phyloP scores from a whole-genome alignment of 768 basidiomycete genomes.

The Phanerochaete carnosa region DNA sequence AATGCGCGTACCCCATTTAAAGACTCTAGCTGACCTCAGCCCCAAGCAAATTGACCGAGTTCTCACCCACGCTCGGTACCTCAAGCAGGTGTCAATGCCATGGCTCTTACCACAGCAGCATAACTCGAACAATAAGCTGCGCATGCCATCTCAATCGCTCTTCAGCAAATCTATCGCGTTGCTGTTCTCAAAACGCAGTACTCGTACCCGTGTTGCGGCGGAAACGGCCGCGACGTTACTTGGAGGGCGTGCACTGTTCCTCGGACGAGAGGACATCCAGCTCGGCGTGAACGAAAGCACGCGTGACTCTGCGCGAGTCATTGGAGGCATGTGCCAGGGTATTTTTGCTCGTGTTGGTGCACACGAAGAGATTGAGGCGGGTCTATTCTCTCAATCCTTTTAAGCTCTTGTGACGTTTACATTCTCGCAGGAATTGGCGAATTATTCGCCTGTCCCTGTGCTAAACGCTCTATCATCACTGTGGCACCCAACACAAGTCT shows the following conservation, averaged over 20 bases:
- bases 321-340: slow-evolving; percentile 94
- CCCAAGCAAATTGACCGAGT: slow-evolving; percentile 69
- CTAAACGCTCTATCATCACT: slow-evolving; percentile 93
- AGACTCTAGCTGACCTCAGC: slow-evolving; percentile 87
- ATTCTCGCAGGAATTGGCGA: slow-evolving; percentile 73
- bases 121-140: slow-evolving; percentile 26
- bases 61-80: slow-evolving; percentile 57
- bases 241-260: slow-evolving; percentile 87
- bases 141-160: slow-evolving; percentile 70
- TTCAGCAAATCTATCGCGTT: slow-evolving; percentile 85
- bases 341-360: slow-evolving; percentile 95
- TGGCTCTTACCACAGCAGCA: slow-evolving; percentile 57
- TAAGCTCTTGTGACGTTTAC: not conserved
- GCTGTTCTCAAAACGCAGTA: slow-evolving; percentile 91
- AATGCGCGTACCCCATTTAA: slow-evolving; percentile 51
- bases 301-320: slow-evolving; percentile 81
- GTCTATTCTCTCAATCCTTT: slow-evolving; percentile 18
- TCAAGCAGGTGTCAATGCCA: slow-evolving; percentile 62
- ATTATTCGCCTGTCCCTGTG: slow-evolving; percentile 89
- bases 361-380: slow-evolving; percentile 89
- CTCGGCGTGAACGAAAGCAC: slow-evolving; percentile 91
- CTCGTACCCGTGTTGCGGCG: slow-evolving; percentile 83
- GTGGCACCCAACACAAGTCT: slow-evolving; percentile 95
- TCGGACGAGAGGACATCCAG: slow-evolving; percentile 89
- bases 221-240: slow-evolving; percentile 80